Percentiles rank a stretch among this genome's conserved stretches.
These are phyloP conservation scores for Zygnema circumcarinatum DNA, from an alignment of 139 green algal species.

Conservation along the genomic window DNA sequence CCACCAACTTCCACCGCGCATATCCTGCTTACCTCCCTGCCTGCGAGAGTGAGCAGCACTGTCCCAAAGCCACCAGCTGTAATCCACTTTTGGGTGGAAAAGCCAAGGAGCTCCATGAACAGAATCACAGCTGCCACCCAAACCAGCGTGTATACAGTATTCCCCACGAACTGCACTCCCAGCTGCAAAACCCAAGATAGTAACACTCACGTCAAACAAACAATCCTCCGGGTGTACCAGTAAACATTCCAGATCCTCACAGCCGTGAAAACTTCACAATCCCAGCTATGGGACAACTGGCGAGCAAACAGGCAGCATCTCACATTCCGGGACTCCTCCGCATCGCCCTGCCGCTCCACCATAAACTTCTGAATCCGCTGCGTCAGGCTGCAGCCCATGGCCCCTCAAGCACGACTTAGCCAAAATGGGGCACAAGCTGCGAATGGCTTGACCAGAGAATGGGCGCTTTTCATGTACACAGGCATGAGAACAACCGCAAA, in stretches of 20 bases:
- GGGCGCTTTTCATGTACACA: too few species aligned
- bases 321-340: constrained; percentile 8
- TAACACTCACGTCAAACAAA: neutral
- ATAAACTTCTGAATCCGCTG: constrained; percentile 6
- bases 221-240: too few species aligned
- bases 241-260: too few species aligned
- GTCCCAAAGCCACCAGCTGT: constrained; percentile 54
- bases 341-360: neutral
- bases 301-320: neutral
- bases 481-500: too few species aligned
- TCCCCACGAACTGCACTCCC: constrained; percentile 54
- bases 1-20: too few species aligned
- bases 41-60: constrained; percentile 46
- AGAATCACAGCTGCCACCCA: constrained; percentile 45
- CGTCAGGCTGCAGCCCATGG: neutral
- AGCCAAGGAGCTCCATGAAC: constrained; percentile 58
- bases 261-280: too few species aligned
- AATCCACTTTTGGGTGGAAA: constrained; percentile 61
- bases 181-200: constrained; percentile 42
- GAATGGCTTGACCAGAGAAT: too few species aligned
- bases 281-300: too few species aligned
- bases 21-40: constrained; percentile 48
- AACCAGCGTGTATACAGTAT: constrained; percentile 49
- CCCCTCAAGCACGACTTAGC: neutral
- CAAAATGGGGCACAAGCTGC: too few species aligned